Percentiles rank a stretch among this genome's conserved stretches.
Conservation (phyloP, 768 basidiomycete species). For the Tylopilus sp. region DNA sequence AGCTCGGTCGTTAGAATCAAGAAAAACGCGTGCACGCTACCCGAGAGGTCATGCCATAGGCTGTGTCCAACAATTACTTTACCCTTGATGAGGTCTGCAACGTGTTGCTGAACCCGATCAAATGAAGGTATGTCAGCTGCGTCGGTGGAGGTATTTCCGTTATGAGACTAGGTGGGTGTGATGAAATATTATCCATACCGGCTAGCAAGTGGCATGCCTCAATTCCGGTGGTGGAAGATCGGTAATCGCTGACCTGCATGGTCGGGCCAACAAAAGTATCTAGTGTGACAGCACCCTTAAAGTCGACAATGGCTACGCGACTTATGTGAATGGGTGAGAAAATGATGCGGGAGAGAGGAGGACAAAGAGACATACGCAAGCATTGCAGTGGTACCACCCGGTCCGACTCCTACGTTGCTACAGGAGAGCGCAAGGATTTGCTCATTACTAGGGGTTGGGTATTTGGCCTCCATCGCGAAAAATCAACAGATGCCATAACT, state of each 20-base stretch:
- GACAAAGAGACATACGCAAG: conserved; percentile 56
- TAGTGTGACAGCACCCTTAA: conserved; percentile 53
- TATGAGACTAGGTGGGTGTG: not conserved
- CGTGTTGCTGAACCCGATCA: conserved; percentile 58
- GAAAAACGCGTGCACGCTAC: conserved; percentile 34
- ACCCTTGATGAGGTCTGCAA: conserved; percentile 63
- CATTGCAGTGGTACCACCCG: conserved; percentile 79
- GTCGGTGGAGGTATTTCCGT: not conserved
- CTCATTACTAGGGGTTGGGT: conserved; percentile 35
- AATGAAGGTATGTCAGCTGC: conserved; percentile 48
- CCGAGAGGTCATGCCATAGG: conserved; percentile 79
- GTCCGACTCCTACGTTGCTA: conserved; percentile 72
- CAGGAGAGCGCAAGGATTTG: conserved; percentile 61
- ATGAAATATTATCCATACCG: conserved; percentile 29
- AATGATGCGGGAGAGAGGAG: conserved; percentile 3
- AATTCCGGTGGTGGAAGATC: conserved; percentile 62
- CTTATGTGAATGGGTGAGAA: conserved; percentile 27
- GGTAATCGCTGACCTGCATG: conserved; percentile 65
- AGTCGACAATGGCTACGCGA: conserved; percentile 54
- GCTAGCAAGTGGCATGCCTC: conserved; percentile 38
- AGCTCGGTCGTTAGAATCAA: conserved; percentile 5
- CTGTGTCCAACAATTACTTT: conserved; percentile 75
- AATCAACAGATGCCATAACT: conserved; percentile 14
- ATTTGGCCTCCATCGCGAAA: conserved; percentile 31
- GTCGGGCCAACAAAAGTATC: conserved; percentile 70